These are phyloP conservation scores for Fusarium xylarioides DNA, from an alignment of 2,329 filamentous ascomycete genomes.

Conservation along the genomic window DNA sequence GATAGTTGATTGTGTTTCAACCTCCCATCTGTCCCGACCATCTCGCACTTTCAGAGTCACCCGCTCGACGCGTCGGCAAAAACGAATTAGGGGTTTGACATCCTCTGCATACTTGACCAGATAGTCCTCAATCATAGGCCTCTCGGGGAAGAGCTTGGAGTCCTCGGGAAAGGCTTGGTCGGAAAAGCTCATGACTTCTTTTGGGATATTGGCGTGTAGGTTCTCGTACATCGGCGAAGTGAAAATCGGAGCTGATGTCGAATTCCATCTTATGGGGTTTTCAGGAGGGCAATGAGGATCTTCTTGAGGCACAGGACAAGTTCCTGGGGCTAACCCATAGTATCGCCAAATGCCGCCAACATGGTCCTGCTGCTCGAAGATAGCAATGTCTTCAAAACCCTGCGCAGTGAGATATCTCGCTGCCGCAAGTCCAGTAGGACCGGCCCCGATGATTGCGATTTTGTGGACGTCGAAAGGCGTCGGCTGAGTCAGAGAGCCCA, in stretches of 20 bases:
- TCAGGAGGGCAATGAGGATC: conserved; percentile 70
- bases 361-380: conserved; percentile 83
- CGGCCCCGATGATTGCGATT: conserved; percentile 84
- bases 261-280: conserved; percentile 63
- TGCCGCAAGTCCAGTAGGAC: conserved; percentile 79
- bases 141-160: conserved; percentile 77
- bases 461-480: conserved; percentile 61
- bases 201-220: conserved; percentile 88
- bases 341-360: conserved; percentile 92
- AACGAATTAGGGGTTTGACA: conserved; percentile 72
- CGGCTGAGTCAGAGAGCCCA: conserved; percentile 44
- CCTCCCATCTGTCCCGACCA: conserved; percentile 65
- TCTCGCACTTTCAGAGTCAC: conserved; percentile 51
- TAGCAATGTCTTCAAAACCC: conserved; percentile 73
- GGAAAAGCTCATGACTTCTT: conserved; percentile 81
- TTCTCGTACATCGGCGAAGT: conserved; percentile 85
- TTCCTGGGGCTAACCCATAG: conserved; percentile 59
- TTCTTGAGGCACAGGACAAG: conserved; percentile 72
- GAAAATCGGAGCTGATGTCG: conserved; percentile 64
- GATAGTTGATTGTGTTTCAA: conserved; percentile 63
- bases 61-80: conserved; percentile 75
- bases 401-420: conserved; percentile 84
- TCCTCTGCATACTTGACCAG: conserved; percentile 76
- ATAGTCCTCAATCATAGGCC: conserved; percentile 77
- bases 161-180: conserved; percentile 72